A percentile compares a stretch with the other conserved stretches of the same genome.
Conservation (phyloP, 169 alveolate genomes). For the Cryptosporidium tyzzeri region DNA sequence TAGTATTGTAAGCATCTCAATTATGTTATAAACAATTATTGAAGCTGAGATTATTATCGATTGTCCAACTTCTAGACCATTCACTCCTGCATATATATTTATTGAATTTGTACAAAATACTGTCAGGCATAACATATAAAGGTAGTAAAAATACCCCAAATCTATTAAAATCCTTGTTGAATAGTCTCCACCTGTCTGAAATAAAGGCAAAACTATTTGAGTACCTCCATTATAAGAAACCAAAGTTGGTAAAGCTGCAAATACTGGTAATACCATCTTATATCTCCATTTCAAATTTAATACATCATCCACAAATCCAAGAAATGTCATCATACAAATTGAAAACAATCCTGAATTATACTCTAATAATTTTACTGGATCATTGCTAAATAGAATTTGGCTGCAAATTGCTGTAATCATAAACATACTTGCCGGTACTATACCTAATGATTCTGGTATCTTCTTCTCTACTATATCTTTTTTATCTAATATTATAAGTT, state of each 20-base stretch:
- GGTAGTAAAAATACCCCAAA: constrained; percentile 88
- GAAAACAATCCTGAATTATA: constrained; percentile 89
- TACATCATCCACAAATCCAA: constrained; percentile 94
- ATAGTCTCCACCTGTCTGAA: constrained; percentile 77
- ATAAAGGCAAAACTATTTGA: constrained; percentile 85
- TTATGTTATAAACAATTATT: constrained; percentile 87
- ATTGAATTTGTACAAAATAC: constrained; percentile 93
- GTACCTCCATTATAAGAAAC: constrained; percentile 92
- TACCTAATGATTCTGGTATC: constrained; percentile 91
- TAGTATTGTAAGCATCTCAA: constrained; percentile 83
- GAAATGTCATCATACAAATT: constrained; percentile 88
- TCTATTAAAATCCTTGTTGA: constrained; percentile 81
- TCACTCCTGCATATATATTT: constrained; percentile 95
- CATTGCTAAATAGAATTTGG: constrained; percentile 82
- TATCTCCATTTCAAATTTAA: constrained; percentile 92
- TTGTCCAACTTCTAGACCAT: constrained; percentile 95
- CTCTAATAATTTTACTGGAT: constrained; percentile 80
- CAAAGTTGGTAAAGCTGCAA: constrained; percentile 90
- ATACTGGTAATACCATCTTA: constrained; percentile 89
- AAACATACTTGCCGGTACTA: constrained; percentile 88
- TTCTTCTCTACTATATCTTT: constrained; percentile 18
- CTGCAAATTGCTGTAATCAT: constrained; percentile 83
- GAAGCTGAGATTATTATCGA: constrained; percentile 89
- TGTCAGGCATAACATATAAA: constrained; percentile 88
- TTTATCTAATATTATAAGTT: background rate